Evolutionary conservation across 495 filamentous ascomycete genomes (phyloP), one percentile per base, ranked within the genome.

Genomic region (Hypoxylon rickii): DNA sequence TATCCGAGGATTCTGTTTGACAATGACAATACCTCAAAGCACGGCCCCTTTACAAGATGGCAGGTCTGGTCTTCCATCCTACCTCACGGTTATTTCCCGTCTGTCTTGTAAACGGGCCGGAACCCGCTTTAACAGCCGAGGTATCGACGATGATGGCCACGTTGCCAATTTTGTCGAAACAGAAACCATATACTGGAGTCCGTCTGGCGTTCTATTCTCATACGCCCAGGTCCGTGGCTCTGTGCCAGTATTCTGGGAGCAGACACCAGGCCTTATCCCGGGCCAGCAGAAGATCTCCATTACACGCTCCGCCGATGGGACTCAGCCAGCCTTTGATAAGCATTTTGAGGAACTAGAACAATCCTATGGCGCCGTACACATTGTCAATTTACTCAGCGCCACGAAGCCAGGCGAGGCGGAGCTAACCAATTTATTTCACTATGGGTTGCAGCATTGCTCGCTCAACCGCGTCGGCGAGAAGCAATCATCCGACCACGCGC

Each of bases 211-310:
- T 20, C 85, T 88, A 29, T 97, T 97, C 67, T 97, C 95, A 7
- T 98, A 97, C 68, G 90, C 85, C 15, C 94, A 98, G 69, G 82
- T 94, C 29, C 80, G 94, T 52, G 94, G 94, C 36, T 96, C 90
- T 3, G 89, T 98, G 15, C 94, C 94, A 0, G 79, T 97, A 4
- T 98, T 98, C 69, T 98, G 94, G 94, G 94, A 98, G 70, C 95
- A 97, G 68, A 80, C 86, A 37, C 80, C 91, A 2, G 92, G 90
- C 10, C 80, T 97, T 19, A 74, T 97, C 34, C 95, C 94, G 2
- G 88, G 88, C 8, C 93, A 97, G 66, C 95, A 97, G 64, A 97
- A 97, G 64, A 96, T 97, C 31, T 84, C 89, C 47, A 82, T 97
- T 37, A 96, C 93, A 17, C 81, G 94, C 29, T 96, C 91, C 15